Evolutionary conservation across 345 rosid species (phyloP).

Genomic region (Citrus inodora): DNA sequence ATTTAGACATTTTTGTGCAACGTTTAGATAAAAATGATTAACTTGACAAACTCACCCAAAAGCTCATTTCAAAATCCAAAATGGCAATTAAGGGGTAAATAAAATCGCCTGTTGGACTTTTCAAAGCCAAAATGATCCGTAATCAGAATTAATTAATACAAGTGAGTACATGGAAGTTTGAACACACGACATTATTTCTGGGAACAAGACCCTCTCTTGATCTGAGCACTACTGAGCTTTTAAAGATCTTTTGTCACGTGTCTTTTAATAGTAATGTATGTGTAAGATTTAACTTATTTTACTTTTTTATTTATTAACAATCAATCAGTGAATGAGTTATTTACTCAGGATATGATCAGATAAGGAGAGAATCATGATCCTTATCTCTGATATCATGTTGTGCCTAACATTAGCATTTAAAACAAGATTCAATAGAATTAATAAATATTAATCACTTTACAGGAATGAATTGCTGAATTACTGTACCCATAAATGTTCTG

Average conservation of each 20-base stretch:
- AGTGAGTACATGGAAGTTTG: neutral
- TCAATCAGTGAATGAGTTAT: no score
- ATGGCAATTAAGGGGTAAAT: neutral
- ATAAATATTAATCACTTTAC: neutral
- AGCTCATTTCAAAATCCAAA: neutral
- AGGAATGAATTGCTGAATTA: neutral
- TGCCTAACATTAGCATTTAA: no score
- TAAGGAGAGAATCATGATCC: fast-evolving
- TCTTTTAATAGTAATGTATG: no score
- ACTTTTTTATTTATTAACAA: no score
- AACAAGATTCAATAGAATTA: no score
- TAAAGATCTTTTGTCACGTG: fast-evolving
- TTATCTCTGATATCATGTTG: neutral
- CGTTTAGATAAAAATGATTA: neutral
- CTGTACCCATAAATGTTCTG: no score
- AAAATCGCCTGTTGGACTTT: neutral
- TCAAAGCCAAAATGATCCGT: neutral
- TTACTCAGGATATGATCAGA: fast-evolving
- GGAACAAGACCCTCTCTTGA: no score
- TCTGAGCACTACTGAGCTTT: fast-evolving
- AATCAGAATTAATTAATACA: no score
- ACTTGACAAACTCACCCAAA: neutral
- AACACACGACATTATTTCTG: neutral
- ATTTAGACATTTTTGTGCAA: neutral
- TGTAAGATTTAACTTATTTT: no score